Base-by-base conservation (phyloP, 768 basidiomycete species). In the Naematelia encephala region DNA sequence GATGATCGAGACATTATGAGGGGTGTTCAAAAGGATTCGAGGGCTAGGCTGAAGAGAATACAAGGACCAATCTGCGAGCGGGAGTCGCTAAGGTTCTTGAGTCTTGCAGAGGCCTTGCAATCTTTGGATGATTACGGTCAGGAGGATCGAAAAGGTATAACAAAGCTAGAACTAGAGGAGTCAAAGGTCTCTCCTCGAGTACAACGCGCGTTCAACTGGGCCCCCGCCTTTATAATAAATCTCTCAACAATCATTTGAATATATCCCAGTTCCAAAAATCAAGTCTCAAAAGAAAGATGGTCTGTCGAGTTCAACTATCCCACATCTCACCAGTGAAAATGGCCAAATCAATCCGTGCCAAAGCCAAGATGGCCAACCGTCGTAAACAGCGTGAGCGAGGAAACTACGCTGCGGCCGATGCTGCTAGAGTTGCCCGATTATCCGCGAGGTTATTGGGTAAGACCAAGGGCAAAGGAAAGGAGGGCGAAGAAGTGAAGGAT, bases 1-100 rank as follows among this genome's bases (percentile, higher is more conserved):
- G 91, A 93, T 59, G 91, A 90, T 72, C 92, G 84, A 65, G 91
- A 92, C 92, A 94, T 96, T 74, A 75, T 81, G 74, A 52, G 29
- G 28, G 29, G 16, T 34, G 46, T 19, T 11, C 12, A 22, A 16
- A 11, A 53, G 13, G 27, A 29, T 34, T 53, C 27, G 3, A n/a
- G n/a, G n/a, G n/a, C 5, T 2, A 44, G 19, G 54, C 19, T 48
- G 8, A 19, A 2, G 25, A n/a, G 19, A 25, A 14, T 50, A 14
- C 16, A 5, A 5, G n/a, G 11, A 16, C 5, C 19, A 19, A 19
- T 47, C n/a, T 47, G 19, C n/a, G 21, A 47, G 46, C 25, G 8
- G 39, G 11, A 43, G 39, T 19, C 11, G 39, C 39, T 43, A 43
- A n/a, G n/a, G 39, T 19, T 12, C 12, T 43, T 11, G 39, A 43